Evolutionary conservation across 106 monocot genomes (phyloP).

Genomic region (Chionographis japonica): DNA sequence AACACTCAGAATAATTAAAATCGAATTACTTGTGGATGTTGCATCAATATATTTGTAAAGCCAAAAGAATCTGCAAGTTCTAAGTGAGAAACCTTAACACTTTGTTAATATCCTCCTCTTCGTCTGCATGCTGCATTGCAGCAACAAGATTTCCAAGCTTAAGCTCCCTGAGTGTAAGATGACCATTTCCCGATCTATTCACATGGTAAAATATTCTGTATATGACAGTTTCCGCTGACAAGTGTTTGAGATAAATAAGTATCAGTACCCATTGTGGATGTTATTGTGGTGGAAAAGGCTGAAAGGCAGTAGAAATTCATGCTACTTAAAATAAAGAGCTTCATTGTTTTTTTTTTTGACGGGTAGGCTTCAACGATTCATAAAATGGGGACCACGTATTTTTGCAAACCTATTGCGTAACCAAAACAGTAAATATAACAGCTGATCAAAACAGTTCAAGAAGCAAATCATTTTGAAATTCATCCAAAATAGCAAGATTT

Average conservation of each 20-base stretch:
- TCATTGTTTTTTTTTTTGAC: background rate
- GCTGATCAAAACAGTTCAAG: too few relatives aligned
- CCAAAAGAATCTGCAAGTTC: too few relatives aligned
- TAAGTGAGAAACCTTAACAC: conserved; percentile 55
- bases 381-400: too few relatives aligned
- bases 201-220: conserved; percentile 96
- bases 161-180: conserved; percentile 84
- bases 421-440: too few relatives aligned
- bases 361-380: too few relatives aligned
- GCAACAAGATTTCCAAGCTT: conserved; percentile 80
- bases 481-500: too few relatives aligned
- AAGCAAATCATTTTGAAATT: too few relatives aligned
- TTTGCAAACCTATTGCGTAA: too few relatives aligned
- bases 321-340: background rate
- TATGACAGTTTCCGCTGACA: conserved; percentile 94
- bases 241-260: background rate
- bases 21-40: too few relatives aligned
- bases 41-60: too few relatives aligned
- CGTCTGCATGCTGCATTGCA: conserved; percentile 93
- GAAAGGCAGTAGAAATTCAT: background rate
- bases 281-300: background rate
- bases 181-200: conserved; percentile 89
- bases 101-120: conserved; percentile 96
- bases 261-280: background rate
- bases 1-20: too few relatives aligned